phyloP scores from a whole-genome alignment of 257 asterid genomes.

The Echites panduratus region DNA sequence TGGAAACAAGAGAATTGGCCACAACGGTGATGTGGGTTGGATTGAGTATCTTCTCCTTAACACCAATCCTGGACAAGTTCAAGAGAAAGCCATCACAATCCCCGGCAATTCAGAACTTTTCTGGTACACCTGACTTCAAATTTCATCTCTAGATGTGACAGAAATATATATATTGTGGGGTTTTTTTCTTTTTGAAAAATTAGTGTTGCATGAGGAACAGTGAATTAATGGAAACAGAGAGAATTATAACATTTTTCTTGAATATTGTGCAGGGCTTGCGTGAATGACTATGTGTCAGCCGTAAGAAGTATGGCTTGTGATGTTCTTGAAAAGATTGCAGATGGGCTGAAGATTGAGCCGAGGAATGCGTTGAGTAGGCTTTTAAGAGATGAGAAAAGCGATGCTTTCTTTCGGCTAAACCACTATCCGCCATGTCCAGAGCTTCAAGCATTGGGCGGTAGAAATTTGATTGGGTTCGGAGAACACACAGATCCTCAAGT shows the following conservation, averaged over 20 bases:
- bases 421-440: slow-evolving; percentile 33
- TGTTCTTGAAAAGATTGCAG: slow-evolving; percentile 23
- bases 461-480: slow-evolving; percentile 25
- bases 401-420: slow-evolving; percentile 26
- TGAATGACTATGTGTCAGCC: slow-evolving; percentile 17
- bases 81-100: slow-evolving; percentile 5
- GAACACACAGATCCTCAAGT: slow-evolving; percentile 34
- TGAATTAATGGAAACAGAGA: neutral
- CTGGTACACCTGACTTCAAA: slow-evolving; percentile 9
- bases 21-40: slow-evolving; percentile 33
- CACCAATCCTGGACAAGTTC: slow-evolving; percentile 16
- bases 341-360: slow-evolving; percentile 23
- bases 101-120: slow-evolving; percentile 20
- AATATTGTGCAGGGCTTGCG: neutral
- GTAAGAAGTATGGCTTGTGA: slow-evolving; percentile 28
- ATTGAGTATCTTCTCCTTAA: slow-evolving; percentile 28
- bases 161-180: neutral
- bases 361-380: slow-evolving; percentile 25
- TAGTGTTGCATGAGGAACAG: no score
- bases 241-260: neutral
- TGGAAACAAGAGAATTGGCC: slow-evolving; percentile 30
- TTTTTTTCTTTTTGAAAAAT: neutral
- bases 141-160: neutral
- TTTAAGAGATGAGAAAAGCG: slow-evolving; percentile 24
- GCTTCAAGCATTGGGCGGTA: slow-evolving; percentile 15